Evolutionary conservation across 768 basidiomycete species (phyloP), one percentile per base, ranked within the genome.

Genomic region (Nidularia pulvinata): DNA sequence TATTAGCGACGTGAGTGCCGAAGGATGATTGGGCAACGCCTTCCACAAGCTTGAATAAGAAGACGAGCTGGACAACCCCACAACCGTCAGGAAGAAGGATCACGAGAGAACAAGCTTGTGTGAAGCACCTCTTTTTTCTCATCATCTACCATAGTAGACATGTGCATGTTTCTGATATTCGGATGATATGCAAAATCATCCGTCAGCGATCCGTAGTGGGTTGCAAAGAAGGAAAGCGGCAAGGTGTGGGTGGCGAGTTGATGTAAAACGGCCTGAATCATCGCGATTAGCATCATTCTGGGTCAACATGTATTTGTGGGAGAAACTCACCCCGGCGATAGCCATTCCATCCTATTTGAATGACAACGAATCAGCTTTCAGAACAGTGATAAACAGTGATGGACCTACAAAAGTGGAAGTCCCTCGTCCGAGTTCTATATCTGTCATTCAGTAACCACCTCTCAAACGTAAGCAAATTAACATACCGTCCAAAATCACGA

Each of bases 191-290:
- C 81, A 66, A 90, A 98, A 65, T 98, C 96, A 60, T 97, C 93
- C 6, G 96, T 97, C 43, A 98, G 77, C 1, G 94, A 91, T 3
- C 94, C 94, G 60, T 98, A 99, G 69, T 99, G 97, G 0, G 97
- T 99, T 35, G 97, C 96, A 62, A 99, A 99, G 77, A 98, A 97
- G 1, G 92, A 89, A 30, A 98, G 73, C 9, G 95, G 88, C 4
- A 97, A 74, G 0, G 93, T 95, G 61, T 93, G 92, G 0, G 95
- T 97, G 1, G 97, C 93, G 13, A 99, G 81, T 64, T 96, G 86
- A 66, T 99, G 97, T 16, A 98, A 69, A 11, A 98, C 97, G 7
- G 96, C 92, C 88, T 90, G 55, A n/a, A 39, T 22, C 19, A 34
- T 56, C 34, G 35, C 16, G 48, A 13, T 44, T 55, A n/a, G n/a